phyloP scores from a whole-genome alignment of 805 yeast species.

The Candida namnaoensis region DNA sequence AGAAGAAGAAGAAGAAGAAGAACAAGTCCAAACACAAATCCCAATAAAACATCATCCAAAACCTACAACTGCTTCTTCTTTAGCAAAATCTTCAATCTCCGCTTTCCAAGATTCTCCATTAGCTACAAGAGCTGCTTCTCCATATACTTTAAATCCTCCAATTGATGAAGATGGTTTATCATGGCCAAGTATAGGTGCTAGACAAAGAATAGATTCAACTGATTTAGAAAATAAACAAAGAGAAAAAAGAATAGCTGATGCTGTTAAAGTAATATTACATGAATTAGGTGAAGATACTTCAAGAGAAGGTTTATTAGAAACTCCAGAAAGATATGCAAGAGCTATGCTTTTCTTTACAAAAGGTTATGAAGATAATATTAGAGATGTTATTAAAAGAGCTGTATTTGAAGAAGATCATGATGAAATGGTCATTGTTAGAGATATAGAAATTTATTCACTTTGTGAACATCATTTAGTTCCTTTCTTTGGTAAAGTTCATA shows the following conservation, averaged over 20 bases:
- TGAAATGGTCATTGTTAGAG: slow-evolving; percentile 97
- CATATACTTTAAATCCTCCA: slow-evolving; percentile 77
- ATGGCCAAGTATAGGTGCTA: slow-evolving; percentile 89
- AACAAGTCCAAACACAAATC: too few relatives aligned
- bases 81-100: not conserved
- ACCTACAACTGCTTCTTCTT: slow-evolving; percentile 2
- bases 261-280: slow-evolving; percentile 55
- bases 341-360: slow-evolving; percentile 95
- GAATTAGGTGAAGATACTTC: slow-evolving; percentile 89
- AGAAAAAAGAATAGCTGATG: slow-evolving; percentile 71
- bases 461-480: slow-evolving; percentile 99
- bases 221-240: slow-evolving; percentile 58
- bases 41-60: too few relatives aligned
- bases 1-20: too few relatives aligned
- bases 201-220: slow-evolving; percentile 62
- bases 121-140: slow-evolving; percentile 72
- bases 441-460: slow-evolving; percentile 83
- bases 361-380: slow-evolving; percentile 91
- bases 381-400: slow-evolving; percentile 88
- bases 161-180: slow-evolving; percentile 86
- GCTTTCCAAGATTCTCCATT: slow-evolving; percentile 43
- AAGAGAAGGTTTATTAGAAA: slow-evolving; percentile 85
- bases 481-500: slow-evolving; percentile 92
- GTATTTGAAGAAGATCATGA: slow-evolving; percentile 98
- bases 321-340: slow-evolving; percentile 93